Evolutionary conservation across 106 monocot species (phyloP).

Genomic region (Platanthera zijinensis): DNA sequence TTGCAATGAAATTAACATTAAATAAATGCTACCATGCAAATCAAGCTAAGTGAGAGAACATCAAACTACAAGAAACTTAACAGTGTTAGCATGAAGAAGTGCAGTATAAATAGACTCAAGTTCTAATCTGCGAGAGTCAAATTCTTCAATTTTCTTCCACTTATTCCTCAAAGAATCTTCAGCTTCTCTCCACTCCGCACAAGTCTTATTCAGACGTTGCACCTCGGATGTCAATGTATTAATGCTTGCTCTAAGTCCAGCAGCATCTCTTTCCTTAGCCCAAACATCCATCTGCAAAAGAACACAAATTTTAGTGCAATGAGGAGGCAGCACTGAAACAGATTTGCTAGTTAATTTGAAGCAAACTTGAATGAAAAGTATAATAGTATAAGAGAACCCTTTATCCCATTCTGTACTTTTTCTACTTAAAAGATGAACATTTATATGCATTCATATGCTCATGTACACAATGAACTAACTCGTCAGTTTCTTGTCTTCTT

Average conservation of each 20-base stretch:
- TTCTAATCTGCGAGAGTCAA: conserved; percentile 95
- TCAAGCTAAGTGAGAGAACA: not conserved
- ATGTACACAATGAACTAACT: not conserved
- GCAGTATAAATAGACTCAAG: conserved; percentile 68
- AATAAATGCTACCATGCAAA: not conserved
- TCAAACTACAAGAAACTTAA: conserved; percentile 14
- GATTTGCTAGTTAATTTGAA: not conserved
- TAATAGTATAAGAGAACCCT: not conserved
- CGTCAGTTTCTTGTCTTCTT: not conserved
- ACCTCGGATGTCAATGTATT: conserved; percentile 77
- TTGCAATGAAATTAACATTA: not conserved
- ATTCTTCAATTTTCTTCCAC: conserved; percentile 99
- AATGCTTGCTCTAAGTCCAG: conserved; percentile 82
- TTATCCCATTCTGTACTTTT: not conserved
- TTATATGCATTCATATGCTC: not conserved
- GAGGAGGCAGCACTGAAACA: not conserved
- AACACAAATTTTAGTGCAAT: conserved; percentile 8
- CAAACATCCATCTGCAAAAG: conserved; percentile 69
- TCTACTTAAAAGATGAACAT: not conserved
- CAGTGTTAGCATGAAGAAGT: conserved; percentile 73
- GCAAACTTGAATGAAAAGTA: not conserved
- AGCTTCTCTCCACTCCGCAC: conserved; percentile 90
- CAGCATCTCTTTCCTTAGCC: conserved; percentile 87
- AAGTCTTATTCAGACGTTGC: conserved; percentile 68
- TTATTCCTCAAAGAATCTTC: conserved; percentile 88